Conservation (phyloP, 2,329 filamentous ascomycete species). For the Colletotrichum zoysiae region DNA sequence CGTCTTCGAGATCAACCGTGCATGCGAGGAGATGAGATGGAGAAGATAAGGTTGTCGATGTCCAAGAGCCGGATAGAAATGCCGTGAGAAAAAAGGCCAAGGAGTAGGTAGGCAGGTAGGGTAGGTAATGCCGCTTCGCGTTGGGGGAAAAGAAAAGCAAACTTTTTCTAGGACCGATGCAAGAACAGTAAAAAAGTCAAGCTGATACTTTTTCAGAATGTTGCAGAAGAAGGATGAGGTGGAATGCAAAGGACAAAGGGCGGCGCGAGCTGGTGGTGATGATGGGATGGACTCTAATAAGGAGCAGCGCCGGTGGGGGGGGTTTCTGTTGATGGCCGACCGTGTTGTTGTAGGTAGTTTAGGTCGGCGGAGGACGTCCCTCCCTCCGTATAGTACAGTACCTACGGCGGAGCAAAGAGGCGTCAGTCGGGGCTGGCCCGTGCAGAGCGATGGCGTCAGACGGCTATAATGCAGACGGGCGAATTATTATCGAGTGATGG, state of each 20-base stretch:
- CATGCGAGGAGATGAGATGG: not conserved
- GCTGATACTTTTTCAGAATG: not conserved
- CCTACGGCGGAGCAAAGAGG: no score
- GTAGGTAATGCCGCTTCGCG: not conserved
- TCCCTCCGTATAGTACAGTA: no score
- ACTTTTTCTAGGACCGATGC: not conserved
- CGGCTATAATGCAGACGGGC: conserved; percentile 24
- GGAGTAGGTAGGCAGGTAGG: no score
- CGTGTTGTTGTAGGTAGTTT: not conserved
- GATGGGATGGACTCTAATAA: not conserved
- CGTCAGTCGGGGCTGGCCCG: conserved; percentile 10
- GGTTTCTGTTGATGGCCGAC: not conserved
- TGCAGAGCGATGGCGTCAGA: conserved; percentile 39
- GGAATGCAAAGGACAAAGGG: not conserved
- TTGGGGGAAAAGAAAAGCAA: not conserved
- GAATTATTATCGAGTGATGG: conserved; percentile 25
- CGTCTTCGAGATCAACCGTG: conserved; percentile 13
- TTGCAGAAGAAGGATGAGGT: conserved; percentile 1
- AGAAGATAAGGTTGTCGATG: conserved; percentile 24
- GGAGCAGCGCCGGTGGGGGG: not conserved
- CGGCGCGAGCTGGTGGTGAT: not conserved
- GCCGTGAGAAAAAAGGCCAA: not conserved
- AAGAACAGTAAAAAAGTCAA: not conserved
- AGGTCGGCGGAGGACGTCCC: not conserved
- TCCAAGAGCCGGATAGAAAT: conserved; percentile 14